Percentiles rank a stretch among this genome's conserved stretches.
Conservation (phyloP, 1,284 basidiomycete genomes). For the Fomitopsis pinicola region DNA sequence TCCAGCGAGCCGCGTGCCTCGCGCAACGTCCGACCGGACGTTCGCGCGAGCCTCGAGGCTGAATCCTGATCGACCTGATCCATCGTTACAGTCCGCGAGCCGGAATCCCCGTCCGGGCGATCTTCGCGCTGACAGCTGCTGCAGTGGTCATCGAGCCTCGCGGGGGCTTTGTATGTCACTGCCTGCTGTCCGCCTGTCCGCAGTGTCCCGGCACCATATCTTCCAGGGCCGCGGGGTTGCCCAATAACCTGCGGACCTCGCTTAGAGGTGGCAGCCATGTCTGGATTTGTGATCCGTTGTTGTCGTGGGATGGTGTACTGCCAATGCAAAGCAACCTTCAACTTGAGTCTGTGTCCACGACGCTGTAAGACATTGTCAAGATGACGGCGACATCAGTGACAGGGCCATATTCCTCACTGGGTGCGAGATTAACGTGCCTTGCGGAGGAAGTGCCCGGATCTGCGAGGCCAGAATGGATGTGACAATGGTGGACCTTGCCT, state of each 20-base stretch:
- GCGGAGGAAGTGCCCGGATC: too few species aligned
- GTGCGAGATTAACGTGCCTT: too few species aligned
- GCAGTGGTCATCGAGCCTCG: neutral
- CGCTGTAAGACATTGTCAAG: too few species aligned
- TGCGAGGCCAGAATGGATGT: too few species aligned
- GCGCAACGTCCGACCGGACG: neutral
- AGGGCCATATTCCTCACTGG: too few species aligned
- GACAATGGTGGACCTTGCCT: neutral
- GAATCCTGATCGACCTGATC: neutral
- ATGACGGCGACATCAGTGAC: too few species aligned
- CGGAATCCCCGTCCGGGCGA: neutral
- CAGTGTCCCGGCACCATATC: neutral
- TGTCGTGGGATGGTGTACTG: too few species aligned
- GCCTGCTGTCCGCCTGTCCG: neutral
- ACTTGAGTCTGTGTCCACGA: too few species aligned
- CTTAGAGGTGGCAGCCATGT: too few species aligned
- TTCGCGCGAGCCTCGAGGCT: neutral
- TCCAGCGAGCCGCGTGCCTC: neutral
- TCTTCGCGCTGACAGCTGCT: neutral
- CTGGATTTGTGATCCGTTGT: too few species aligned
- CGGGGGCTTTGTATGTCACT: neutral
- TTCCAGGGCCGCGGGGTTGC: neutral
- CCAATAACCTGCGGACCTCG: too few species aligned
- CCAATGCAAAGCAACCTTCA: too few species aligned
- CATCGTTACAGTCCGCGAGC: neutral